Conservation (phyloP, 2,329 filamentous ascomycete species). For the Colletotrichum tropicicola region DNA sequence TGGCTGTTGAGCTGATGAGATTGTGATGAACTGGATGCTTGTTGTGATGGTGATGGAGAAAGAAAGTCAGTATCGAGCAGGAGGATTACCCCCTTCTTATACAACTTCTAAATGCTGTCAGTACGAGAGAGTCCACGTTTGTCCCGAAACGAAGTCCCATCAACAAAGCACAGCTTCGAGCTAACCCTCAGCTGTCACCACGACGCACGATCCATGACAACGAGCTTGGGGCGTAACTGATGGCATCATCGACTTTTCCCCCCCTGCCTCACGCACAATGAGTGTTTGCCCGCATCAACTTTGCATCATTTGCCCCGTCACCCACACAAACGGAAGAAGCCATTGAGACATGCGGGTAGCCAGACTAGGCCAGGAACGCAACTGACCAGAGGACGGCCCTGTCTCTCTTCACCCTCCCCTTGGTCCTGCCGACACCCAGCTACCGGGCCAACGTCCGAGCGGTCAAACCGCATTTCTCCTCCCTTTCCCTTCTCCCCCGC, state of each 20-base stretch:
- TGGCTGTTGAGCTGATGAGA: not conserved
- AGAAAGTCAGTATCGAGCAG: not conserved
- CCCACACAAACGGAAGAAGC: not conserved
- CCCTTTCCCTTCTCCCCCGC: not conserved
- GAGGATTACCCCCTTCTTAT: slow-evolving; percentile 25
- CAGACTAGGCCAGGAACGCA: not conserved
- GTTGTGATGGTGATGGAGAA: slow-evolving; percentile 10
- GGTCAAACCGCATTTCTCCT: not conserved
- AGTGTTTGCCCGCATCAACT: not conserved
- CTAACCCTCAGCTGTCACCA: no score
- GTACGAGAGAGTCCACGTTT: not conserved
- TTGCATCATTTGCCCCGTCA: not conserved
- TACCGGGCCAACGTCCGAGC: no score
- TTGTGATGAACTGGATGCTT: not conserved
- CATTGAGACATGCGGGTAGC: not conserved
- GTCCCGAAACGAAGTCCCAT: not conserved
- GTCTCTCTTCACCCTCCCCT: no score
- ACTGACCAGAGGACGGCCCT: not conserved
- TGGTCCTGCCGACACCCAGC: not conserved
- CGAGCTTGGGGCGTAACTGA: slow-evolving; percentile 1
- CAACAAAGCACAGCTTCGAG: not conserved
- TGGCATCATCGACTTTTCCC: slow-evolving; percentile 21
- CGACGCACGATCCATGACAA: no score
- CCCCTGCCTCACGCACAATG: not conserved
- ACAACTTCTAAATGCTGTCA: not conserved